Evolutionary conservation across 306 rosid genomes (phyloP), one percentile per base, ranked within the genome.

Genomic region (Trifolium fragiferum): DNA sequence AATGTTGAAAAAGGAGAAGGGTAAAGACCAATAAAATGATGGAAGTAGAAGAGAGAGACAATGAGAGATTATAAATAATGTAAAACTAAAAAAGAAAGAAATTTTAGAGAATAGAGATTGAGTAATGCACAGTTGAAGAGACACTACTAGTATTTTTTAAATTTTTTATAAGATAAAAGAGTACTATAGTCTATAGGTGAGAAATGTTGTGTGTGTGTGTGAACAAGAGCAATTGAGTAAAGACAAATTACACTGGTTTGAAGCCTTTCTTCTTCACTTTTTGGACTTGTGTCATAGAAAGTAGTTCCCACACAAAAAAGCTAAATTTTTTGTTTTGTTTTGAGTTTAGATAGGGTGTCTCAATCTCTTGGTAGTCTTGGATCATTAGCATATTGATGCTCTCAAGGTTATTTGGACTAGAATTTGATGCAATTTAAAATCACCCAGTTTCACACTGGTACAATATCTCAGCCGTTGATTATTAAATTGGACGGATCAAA

Each of bases 1-100:
- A 23, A 6, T 10, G 81, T 68, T 79, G 77, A 74, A 81, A 86
- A 86, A 83, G 61, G 62, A 60, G 80, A 81, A 15, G 59, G 77
- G 76, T 30, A 70, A 63, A 71, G 59, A 10, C 51, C 68, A 74
- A 76, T 61, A 43, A 65, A 46, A 70, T 61, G 81, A 72, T 71
- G 77, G 74, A 66, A 51, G 66, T 72, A 81, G 33, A 82, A 82
- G 76, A 83, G 79, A 78, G 59, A 70, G 37, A 60, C 12, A 18
- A 33, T 35, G 27, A 9, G 19, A 66, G 4, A 63, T 63, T 63
- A 16, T 35, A 37, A 19, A 64, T 40, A 8, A 40, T 40, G 1
- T 8, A 38, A 63, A 2, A 10, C 23, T 9, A 35, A 25, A 5
- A 37, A 13, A 13, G 10, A 8, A 2, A 47, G 1, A 47, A 51